Evolutionary conservation across 306 rosid species (phyloP).

Genomic region (Argentina anserina): DNA sequence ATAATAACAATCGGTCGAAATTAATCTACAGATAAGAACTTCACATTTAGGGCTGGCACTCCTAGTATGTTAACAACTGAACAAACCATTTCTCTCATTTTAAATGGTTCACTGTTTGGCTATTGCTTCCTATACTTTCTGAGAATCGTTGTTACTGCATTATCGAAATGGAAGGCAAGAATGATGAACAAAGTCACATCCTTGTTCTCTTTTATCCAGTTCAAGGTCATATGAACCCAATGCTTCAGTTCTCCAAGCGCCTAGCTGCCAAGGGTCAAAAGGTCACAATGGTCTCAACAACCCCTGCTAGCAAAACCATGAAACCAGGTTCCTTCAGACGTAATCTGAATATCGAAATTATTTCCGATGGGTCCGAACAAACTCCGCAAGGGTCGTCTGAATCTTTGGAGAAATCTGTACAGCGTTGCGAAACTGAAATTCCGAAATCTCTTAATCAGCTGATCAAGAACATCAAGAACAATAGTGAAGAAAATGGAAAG

Average conservation of each 20-base stretch:
- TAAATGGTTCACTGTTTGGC: not conserved
- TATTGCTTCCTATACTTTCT: not conserved
- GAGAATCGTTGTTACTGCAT: not conserved
- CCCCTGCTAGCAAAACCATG: not conserved
- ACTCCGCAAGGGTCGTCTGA: not conserved
- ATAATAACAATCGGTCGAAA: not conserved
- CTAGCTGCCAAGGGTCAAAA: not conserved
- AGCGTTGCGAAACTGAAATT: not conserved
- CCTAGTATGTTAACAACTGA: not conserved
- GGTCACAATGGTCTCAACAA: conserved; percentile 1
- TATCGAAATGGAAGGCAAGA: not conserved
- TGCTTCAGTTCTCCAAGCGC: conserved; percentile 3
- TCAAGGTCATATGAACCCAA: conserved; percentile 6
- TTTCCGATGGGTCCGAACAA: not conserved
- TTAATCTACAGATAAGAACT: not conserved
- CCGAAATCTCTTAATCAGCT: not conserved
- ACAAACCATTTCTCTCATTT: not conserved
- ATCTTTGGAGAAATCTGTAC: not conserved
- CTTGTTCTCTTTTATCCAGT: not conserved
- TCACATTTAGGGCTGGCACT: not conserved
- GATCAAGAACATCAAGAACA: not conserved
- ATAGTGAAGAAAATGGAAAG: not conserved
- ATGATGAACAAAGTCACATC: not conserved
- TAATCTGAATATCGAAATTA: not conserved
- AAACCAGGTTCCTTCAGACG: not conserved